Percentiles rank a stretch among this genome's conserved stretches.
Conservation (phyloP, 768 basidiomycete species). For the Cystobasidium tubakii region DNA sequence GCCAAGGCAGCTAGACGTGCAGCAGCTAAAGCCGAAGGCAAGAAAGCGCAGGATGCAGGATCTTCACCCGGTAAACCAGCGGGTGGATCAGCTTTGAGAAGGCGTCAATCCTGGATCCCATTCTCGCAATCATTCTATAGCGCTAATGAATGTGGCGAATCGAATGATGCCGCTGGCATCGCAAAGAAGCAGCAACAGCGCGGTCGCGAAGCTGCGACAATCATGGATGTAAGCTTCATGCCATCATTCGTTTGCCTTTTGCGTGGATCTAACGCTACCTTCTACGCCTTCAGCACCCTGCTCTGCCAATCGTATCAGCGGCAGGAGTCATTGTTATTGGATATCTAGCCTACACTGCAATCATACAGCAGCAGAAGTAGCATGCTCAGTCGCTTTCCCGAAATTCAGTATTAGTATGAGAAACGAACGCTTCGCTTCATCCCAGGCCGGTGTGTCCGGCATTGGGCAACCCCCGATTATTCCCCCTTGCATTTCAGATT, state of each 20-base stretch:
- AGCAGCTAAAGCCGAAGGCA: neutral
- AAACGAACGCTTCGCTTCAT: too few relatives aligned
- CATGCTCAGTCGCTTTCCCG: neutral
- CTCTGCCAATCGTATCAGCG: constrained; percentile 32
- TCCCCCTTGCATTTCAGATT: too few relatives aligned
- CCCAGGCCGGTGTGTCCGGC: too few relatives aligned
- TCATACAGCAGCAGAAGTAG: constrained; percentile 53
- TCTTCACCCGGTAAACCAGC: neutral
- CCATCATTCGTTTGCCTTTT: neutral
- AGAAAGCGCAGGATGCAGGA: neutral
- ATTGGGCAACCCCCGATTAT: too few relatives aligned
- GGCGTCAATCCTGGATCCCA: constrained; percentile 32
- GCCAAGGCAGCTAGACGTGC: neutral
- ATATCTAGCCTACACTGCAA: constrained; percentile 45
- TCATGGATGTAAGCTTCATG: neutral
- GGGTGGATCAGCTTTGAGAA: neutral
- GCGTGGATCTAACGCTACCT: neutral
- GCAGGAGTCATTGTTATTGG: constrained; percentile 14
- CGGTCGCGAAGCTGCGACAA: neutral
- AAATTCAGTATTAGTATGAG: too few relatives aligned
- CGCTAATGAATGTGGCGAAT: neutral
- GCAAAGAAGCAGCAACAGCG: neutral
- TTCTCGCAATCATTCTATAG: constrained; percentile 1
- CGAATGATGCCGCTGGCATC: neutral
- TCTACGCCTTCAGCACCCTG: constrained; percentile 12